Percentiles rank a stretch among this genome's conserved stretches.
Evolutionary conservation across 257 asterid genomes (phyloP).

Genomic region (Solanum sparsipilum): DNA sequence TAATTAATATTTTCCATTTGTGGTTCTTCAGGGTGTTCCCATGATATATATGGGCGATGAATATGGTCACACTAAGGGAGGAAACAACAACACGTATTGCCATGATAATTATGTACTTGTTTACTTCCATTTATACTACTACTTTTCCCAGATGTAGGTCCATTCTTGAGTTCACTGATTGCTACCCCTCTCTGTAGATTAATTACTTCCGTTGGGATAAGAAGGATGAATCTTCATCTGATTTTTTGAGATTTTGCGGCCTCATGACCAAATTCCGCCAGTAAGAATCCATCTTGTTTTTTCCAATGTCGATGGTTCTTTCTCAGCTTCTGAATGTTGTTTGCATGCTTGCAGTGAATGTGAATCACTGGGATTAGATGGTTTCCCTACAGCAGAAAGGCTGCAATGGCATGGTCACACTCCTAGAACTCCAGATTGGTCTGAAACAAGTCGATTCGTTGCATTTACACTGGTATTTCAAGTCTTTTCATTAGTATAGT

Average conservation of each 20-base stretch:
- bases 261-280: conserved; percentile 58
- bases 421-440: conserved; percentile 86
- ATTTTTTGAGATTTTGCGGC: conserved; percentile 77
- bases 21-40: conserved; percentile 73
- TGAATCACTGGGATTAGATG: conserved; percentile 79
- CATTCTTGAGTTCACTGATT: not conserved
- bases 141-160: not conserved
- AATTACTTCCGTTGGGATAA: conserved; percentile 96
- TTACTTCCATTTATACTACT: not conserved
- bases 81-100: conserved; percentile 96
- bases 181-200: conserved; percentile 38
- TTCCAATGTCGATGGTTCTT: not conserved
- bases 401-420: conserved; percentile 92
- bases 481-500: not conserved
- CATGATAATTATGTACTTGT: conserved; percentile 70
- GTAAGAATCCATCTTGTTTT: conserved; percentile 20
- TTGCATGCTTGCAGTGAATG: conserved; percentile 43
- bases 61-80: conserved; percentile 96
- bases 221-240: conserved; percentile 68
- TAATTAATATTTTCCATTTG: not conserved
- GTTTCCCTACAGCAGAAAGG: conserved; percentile 89
- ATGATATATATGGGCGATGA: conserved; percentile 97
- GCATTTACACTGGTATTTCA: conserved; percentile 68
- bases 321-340: conserved; percentile 1
- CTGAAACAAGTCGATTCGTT: conserved; percentile 74